Conservation (phyloP, 169 alveolate species). For the Babesia bovis region DNA sequence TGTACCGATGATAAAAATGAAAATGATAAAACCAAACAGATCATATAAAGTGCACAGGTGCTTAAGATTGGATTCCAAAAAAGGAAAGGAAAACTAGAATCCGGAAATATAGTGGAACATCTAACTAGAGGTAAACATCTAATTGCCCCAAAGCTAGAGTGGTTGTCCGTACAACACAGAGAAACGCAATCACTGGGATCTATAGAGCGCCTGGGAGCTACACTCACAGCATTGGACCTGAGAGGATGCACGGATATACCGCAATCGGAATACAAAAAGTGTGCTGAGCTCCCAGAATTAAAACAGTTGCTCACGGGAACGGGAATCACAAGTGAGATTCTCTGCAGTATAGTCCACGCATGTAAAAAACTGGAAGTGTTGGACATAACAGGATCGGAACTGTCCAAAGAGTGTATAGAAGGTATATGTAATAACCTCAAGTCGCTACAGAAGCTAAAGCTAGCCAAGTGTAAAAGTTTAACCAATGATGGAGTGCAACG, state of each 20-base stretch:
- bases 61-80: slow-evolving; percentile 1
- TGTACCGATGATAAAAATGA: neutral
- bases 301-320: slow-evolving; percentile 44
- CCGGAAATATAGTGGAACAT: neutral
- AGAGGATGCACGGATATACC: slow-evolving; percentile 54
- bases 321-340: neutral
- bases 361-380: slow-evolving; percentile 36
- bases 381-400: slow-evolving; percentile 50
- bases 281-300: neutral
- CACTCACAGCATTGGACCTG: slow-evolving; percentile 36
- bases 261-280: slow-evolving; percentile 19
- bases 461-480: slow-evolving; percentile 46
- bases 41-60: slow-evolving; percentile 4
- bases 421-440: slow-evolving; percentile 18
- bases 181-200: slow-evolving; percentile 17
- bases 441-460: slow-evolving; percentile 36
- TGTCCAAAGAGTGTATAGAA: slow-evolving; percentile 30
- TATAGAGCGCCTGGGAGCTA: slow-evolving; percentile 14
- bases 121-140: neutral
- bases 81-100: neutral
- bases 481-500: slow-evolving; percentile 22
- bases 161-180: slow-evolving; percentile 23
- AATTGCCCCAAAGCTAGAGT: slow-evolving; percentile 16
- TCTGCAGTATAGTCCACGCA: slow-evolving; percentile 18
- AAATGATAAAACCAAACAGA: neutral